These are phyloP conservation scores for Cucurbita ficifolia DNA, from an alignment of 306 rosid genomes.

Conservation along the genomic window DNA sequence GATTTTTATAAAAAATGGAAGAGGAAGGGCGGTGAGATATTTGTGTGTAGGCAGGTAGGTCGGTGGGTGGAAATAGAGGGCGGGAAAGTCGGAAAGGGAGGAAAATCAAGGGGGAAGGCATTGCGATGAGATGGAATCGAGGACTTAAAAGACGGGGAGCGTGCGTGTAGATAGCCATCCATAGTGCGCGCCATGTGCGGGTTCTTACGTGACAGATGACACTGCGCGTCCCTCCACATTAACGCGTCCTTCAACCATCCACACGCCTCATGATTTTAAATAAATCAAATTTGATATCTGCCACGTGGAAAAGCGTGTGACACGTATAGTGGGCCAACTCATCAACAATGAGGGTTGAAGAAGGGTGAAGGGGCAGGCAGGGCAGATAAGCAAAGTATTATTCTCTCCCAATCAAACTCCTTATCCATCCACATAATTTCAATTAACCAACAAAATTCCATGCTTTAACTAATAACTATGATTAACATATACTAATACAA, in stretches of 20 bases:
- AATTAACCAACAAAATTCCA: neutral
- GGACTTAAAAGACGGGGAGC: neutral
- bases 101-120: neutral
- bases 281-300: too few relatives aligned
- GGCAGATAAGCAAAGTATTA: neutral
- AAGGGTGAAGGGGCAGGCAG: neutral
- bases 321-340: neutral
- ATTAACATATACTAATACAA: too few relatives aligned
- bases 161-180: neutral
- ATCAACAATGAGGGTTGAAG: neutral
- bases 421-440: neutral
- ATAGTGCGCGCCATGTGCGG: constrained; percentile 5
- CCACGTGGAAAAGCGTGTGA: neutral
- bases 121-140: neutral
- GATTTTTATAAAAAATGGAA: too few relatives aligned
- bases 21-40: neutral
- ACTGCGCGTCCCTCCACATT: neutral
- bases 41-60: too few relatives aligned
- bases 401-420: neutral
- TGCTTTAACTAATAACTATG: too few relatives aligned
- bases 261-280: too few relatives aligned
- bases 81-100: too few relatives aligned
- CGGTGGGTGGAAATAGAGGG: neutral
- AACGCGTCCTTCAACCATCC: neutral
- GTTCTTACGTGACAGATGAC: neutral